Evolutionary conservation across 257 asterid genomes (phyloP).

Genomic region (Striga asiatica): DNA sequence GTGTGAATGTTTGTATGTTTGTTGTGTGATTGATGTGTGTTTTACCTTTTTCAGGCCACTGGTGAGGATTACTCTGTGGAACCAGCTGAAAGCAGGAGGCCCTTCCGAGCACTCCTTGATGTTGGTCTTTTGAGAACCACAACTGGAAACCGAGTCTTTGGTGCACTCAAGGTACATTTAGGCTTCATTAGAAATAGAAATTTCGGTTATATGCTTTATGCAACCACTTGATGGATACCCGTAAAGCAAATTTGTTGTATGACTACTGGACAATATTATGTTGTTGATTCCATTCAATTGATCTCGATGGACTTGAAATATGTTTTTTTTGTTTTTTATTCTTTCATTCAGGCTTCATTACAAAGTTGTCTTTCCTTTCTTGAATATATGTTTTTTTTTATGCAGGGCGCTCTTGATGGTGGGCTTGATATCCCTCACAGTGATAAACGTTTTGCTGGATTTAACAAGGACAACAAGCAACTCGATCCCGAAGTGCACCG

Average conservation of each 20-base stretch:
- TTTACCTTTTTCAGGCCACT: slow-evolving; percentile 30
- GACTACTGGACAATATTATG: too few relatives aligned
- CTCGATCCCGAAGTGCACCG: slow-evolving; percentile 64
- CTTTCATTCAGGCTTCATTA: too few relatives aligned
- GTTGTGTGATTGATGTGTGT: neutral
- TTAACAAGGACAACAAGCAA: slow-evolving; percentile 45
- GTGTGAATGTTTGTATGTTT: neutral
- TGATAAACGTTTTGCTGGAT: slow-evolving; percentile 79
- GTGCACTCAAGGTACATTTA: slow-evolving; percentile 72
- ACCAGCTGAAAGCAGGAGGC: slow-evolving; percentile 54
- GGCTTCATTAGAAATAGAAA: too few relatives aligned
- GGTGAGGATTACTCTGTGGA: slow-evolving; percentile 73
- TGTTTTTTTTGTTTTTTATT: too few relatives aligned
- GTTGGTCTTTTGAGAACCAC: slow-evolving; percentile 57
- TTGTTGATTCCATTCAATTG: too few relatives aligned
- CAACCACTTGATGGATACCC: too few relatives aligned
- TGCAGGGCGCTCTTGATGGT: slow-evolving; percentile 69
- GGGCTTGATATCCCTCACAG: slow-evolving; percentile 80
- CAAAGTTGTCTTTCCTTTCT: neutral
- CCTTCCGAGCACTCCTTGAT: slow-evolving; percentile 64
- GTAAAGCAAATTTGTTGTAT: too few relatives aligned
- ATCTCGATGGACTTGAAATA: too few relatives aligned
- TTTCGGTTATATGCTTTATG: too few relatives aligned
- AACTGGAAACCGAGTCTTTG: slow-evolving; percentile 68
- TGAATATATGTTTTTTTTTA: too few relatives aligned